Base-by-base conservation (phyloP, 1,284 basidiomycete species). In the Papiliotrema fonsecae region DNA sequence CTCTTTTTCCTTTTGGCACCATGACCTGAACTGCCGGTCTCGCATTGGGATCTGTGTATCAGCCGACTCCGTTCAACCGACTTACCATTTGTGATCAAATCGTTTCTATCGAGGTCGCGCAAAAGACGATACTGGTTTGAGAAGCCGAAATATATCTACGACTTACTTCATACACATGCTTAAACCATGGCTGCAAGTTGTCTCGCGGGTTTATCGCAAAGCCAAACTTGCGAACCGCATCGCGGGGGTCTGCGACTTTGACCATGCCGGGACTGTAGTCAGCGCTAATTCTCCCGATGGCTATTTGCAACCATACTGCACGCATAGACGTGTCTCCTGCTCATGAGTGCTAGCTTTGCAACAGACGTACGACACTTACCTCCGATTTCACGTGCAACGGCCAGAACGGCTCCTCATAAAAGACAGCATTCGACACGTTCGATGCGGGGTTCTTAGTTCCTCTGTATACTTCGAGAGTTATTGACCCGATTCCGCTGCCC, bases 391-490 rank as follows among this genome's bases (percentile, higher is more conserved):
- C 21, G 13, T 11, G n/a, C 13, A 18, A 16, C 18, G 25, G 42
- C 30, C 28, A 31, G 4, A 4, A n/a, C 14, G 42, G 42, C 18
- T 18, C 19, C 18, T 43, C 14, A 30, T 32, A 43, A 11, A 25
- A 27, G n/a, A 35, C 28, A 31, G 34, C 19, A 5, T 41, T 41
- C 28, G 42, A 43, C 3, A 21, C 26, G 30, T 31, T 43, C n/a
- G 16, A 16, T 18, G 42, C 4, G 19, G n/a, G 16, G 10, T 4
- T 32, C n/a, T 27, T 31, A 6, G 9, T 5, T 7, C 42, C 42
- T 35, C 42, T n/a, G 22, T 43, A 43, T 18, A 43, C 42, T 19
- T 43, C 28, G 4, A 43, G 22, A n/a, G 31, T 25, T 4, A 43
- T 43, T 30, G 18, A 24, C 3, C 42, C 42, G 13, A 43, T n/a